These are phyloP conservation scores for Rhododendron ovatum DNA, from an alignment of 148 eudicot species.

Conservation along the genomic window DNA sequence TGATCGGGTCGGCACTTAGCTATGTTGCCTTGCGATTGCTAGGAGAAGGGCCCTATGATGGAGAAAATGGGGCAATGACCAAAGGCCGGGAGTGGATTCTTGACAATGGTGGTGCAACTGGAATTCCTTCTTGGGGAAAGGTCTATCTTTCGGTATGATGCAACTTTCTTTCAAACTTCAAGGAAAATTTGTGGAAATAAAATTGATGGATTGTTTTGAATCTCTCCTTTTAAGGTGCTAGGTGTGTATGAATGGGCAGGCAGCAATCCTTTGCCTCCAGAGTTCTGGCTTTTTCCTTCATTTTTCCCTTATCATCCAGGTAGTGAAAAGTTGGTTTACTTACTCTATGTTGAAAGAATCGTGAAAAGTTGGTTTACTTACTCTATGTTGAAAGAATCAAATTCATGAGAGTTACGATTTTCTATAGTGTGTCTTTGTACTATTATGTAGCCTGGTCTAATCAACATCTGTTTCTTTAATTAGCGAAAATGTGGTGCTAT, in stretches of 20 bases:
- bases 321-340: not conserved
- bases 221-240: constrained; percentile 15
- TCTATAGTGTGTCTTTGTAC: not conserved
- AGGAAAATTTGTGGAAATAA: not conserved
- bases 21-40: constrained; percentile 22
- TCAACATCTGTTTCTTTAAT: not conserved
- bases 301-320: constrained; percentile 34
- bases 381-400: not conserved
- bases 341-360: too few species aligned
- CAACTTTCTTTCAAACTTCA: not conserved
- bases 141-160: constrained; percentile 21
- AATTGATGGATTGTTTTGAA: not conserved
- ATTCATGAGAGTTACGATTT: not conserved
- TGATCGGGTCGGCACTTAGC: constrained; percentile 28
- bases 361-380: not conserved
- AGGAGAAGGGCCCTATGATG: constrained; percentile 28
- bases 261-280: constrained; percentile 31
- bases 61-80: constrained; percentile 18
- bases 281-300: constrained; percentile 34
- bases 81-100: constrained; percentile 31
- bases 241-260: constrained; percentile 39
- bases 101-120: constrained; percentile 31
- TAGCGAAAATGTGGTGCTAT: constrained; percentile 39
- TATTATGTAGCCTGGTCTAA: not conserved
- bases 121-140: constrained; percentile 38